Base-by-base conservation (phyloP, 2,329 filamentous ascomycete species). In the Ophiostoma himal-ulmi region DNA sequence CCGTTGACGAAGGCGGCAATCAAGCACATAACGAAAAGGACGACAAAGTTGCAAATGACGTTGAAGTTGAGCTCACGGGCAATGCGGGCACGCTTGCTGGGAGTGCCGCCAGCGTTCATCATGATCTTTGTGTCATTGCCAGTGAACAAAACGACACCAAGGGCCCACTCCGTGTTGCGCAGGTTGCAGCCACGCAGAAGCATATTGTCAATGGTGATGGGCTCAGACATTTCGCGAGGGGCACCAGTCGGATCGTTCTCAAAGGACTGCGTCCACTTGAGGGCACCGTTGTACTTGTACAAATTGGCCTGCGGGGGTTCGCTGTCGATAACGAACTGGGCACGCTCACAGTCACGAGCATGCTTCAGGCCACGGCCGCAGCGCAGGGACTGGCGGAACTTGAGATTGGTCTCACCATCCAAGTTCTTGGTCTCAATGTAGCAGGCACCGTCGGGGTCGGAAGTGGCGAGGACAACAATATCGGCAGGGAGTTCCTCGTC, bases 371-470 rank as follows among this genome's bases (percentile, higher is more conserved):
- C 83, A 69, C 91, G 89, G 14, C 94, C 92, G 76, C 92, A 95
- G 73, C 94, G 91, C 60, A 99, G 85, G 26, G 95, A 93, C 77
- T 94, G 92, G 71, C 95, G 91, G 73, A 97, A 93, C 80, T 99
- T 99, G 73, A 99, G 82, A 76, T 99, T 99, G 2, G 95, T 99
- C 81, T 99, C 95, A 68, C 95, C 95, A 77, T 99, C 95, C 82
- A 99, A 79, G 78, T 97, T 98, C 83, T 98, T 99, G 2, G 95
- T 99, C 80, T 99, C 95, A 30, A 99, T 91, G 76, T 97, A 99
- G 80, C 95, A 99, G 52, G 92, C 92, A 68, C 95, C 95, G 75
- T 99, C 95, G 0, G 91, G 86, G 75, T 98, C 95, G 2, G 95
- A 97, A 0, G 95, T 98, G 2, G 95, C 92, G 34, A 99, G 82